These are phyloP conservation scores for Grigorovia jiainica DNA, from an alignment of 805 yeast species.

Conservation along the genomic window DNA sequence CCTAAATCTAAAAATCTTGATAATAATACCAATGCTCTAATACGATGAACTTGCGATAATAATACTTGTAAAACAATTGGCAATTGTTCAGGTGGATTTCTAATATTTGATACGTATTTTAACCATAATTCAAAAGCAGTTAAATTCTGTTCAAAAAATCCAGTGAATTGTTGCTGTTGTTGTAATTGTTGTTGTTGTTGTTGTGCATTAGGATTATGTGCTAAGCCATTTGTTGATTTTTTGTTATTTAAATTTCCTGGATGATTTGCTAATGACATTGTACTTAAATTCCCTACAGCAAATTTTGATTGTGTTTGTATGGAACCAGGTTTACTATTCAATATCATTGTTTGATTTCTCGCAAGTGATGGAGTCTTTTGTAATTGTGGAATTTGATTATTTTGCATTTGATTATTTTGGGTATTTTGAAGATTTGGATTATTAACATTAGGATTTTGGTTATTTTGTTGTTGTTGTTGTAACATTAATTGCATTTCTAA, in stretches of 20 bases:
- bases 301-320: conserved; percentile 23
- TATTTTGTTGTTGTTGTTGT: conserved; percentile 20
- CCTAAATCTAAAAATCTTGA: conserved; percentile 87
- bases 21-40: conserved; percentile 75
- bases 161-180: conserved; percentile 66
- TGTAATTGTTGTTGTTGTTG: conserved; percentile 12
- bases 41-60: conserved; percentile 86
- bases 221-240: conserved; percentile 8
- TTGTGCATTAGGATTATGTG: conserved; percentile 1
- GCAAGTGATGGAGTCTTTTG: conserved; percentile 1
- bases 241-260: conserved; percentile 6
- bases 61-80: conserved; percentile 91
- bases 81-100: conserved; percentile 86
- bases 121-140: conserved; percentile 97
- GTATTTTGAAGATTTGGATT: no score
- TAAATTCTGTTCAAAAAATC: conserved; percentile 90
- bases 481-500: conserved; percentile 18
- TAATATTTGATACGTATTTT: conserved; percentile 75
- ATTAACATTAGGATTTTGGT: no score
- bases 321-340: conserved; percentile 12
- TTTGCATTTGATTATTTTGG: not conserved
- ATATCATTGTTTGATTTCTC: not conserved
- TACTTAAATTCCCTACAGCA: conserved; percentile 28
- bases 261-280: conserved; percentile 29
- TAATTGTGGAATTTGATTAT: not conserved